Conservation (phyloP, 352 stramenopile genomes). For the Pythium chondricola region DNA sequence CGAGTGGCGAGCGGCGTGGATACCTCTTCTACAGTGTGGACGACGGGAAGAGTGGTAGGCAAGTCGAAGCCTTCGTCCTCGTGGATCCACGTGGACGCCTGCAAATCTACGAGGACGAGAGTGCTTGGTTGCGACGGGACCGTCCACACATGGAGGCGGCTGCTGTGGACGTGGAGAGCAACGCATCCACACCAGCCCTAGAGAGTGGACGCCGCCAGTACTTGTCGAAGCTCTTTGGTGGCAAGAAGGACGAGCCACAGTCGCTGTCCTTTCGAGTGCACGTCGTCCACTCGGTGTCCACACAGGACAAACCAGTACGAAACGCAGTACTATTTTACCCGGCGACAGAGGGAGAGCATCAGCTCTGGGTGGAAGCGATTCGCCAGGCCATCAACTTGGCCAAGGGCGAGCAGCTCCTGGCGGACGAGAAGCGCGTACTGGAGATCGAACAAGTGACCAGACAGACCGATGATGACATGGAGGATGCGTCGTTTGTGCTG, state of each 20-base stretch:
- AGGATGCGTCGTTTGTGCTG: slow-evolving; percentile 15
- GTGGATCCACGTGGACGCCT: slow-evolving; percentile 26
- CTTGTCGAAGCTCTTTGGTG: slow-evolving; percentile 8
- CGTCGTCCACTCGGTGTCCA: neutral
- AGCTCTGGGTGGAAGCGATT: slow-evolving; percentile 37
- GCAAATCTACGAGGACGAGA: slow-evolving; percentile 40
- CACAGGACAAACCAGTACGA: too few species aligned
- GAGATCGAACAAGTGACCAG: slow-evolving; percentile 20
- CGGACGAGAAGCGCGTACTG: slow-evolving; percentile 45
- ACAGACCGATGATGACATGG: neutral
- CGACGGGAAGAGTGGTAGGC: too few species aligned
- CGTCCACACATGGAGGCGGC: slow-evolving; percentile 19
- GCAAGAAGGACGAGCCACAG: neutral
- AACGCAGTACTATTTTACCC: slow-evolving; percentile 29
- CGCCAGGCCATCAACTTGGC: slow-evolving; percentile 27
- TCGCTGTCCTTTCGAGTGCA: slow-evolving; percentile 1
- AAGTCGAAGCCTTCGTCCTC: slow-evolving; percentile 31
- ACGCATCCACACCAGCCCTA: neutral
- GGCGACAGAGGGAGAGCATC: slow-evolving; percentile 28
- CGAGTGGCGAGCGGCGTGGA: slow-evolving; percentile 11
- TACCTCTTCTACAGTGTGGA: slow-evolving; percentile 16
- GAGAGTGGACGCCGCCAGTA: neutral
- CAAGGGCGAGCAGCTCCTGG: slow-evolving; percentile 48
- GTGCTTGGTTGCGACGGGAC: slow-evolving; percentile 26
- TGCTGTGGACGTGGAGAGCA: slow-evolving; percentile 24